phyloP scores from a whole-genome alignment of 2,329 filamentous ascomycete genomes.

The Colletotrichum zoysiae region DNA sequence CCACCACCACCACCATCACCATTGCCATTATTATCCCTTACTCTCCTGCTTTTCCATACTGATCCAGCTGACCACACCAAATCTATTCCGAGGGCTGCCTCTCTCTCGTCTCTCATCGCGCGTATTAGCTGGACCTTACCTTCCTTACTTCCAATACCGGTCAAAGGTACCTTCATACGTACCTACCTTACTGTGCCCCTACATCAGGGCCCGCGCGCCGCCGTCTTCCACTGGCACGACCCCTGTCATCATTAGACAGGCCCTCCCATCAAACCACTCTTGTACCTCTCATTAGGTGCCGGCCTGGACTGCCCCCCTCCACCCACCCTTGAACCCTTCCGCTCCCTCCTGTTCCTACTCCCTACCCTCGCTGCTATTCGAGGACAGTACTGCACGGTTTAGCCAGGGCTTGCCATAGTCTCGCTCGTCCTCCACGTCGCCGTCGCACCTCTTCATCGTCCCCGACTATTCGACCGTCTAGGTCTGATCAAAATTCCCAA shows the following conservation, averaged over 20 bases:
- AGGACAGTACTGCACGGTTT: constrained; percentile 21
- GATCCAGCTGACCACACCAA: neutral
- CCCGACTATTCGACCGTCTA: constrained; percentile 34
- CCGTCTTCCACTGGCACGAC: constrained; percentile 3
- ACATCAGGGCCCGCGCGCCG: constrained; percentile 30
- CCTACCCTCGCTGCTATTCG: constrained; percentile 11
- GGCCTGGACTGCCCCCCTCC: constrained; percentile 19
- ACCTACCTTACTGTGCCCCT: neutral
- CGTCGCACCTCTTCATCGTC: constrained; percentile 39
- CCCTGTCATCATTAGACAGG: constrained; percentile 32
- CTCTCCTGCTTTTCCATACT: neutral
- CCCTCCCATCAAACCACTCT: constrained; percentile 24
- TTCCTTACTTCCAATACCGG: constrained; percentile 4
- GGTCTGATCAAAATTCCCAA: constrained; percentile 31
- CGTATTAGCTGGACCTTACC: constrained; percentile 17
- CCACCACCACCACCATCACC: constrained; percentile 12
- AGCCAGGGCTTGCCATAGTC: constrained; percentile 40
- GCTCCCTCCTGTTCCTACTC: constrained; percentile 9
- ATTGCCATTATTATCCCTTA: neutral
- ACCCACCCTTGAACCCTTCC: constrained; percentile 32
- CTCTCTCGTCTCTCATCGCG: constrained; percentile 10
- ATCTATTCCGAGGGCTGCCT: constrained; percentile 16
- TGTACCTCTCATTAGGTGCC: constrained; percentile 27
- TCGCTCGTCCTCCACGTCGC: constrained; percentile 36
- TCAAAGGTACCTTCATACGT: too few species aligned